Percentiles rank a stretch among this genome's conserved stretches.
phyloP scores from a whole-genome alignment of 805 yeast genomes.

The Novakomyces olei region DNA sequence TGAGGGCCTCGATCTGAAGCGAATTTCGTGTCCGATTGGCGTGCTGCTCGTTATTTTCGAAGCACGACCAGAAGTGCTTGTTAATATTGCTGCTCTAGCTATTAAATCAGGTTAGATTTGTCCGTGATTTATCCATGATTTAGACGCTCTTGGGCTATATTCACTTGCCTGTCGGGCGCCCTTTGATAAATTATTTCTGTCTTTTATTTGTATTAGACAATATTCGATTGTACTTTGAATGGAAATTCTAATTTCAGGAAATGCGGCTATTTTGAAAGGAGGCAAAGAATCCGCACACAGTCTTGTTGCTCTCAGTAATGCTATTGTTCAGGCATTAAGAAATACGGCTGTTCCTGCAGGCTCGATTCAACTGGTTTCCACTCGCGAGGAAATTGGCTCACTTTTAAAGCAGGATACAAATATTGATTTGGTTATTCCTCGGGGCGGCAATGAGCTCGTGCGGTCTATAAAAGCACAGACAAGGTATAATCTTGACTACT shows the following conservation, averaged over 20 bases:
- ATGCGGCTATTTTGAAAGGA: conserved; percentile 90
- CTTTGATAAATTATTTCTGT: too few species aligned
- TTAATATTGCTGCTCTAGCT: conserved; percentile 87
- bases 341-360: conserved; percentile 54
- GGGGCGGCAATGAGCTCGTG: conserved; percentile 91
- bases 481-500: too few species aligned
- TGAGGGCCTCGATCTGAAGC: conserved; percentile 61
- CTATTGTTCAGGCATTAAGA: conserved; percentile 37
- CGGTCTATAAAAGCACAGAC: conserved; percentile 67
- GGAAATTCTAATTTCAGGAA: too few species aligned
- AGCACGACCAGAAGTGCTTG: conserved; percentile 94
- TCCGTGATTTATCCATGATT: background rate
- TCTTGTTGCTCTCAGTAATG: conserved; percentile 56
- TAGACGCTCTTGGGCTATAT: too few species aligned
- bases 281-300: conserved; percentile 84
- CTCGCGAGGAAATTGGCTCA: conserved; percentile 77
- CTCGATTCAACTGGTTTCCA: conserved; percentile 68
- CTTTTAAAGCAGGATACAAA: conserved; percentile 65
- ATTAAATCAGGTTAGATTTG: conserved; percentile 70
- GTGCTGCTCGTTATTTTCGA: conserved; percentile 83
- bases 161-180: too few species aligned
- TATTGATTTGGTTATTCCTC: conserved; percentile 87
- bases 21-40: conserved; percentile 87
- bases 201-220: background rate
- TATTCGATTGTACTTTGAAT: too few species aligned